Conservation (phyloP, 2,329 filamentous ascomycete genomes). For the Penicillium sp. region DNA sequence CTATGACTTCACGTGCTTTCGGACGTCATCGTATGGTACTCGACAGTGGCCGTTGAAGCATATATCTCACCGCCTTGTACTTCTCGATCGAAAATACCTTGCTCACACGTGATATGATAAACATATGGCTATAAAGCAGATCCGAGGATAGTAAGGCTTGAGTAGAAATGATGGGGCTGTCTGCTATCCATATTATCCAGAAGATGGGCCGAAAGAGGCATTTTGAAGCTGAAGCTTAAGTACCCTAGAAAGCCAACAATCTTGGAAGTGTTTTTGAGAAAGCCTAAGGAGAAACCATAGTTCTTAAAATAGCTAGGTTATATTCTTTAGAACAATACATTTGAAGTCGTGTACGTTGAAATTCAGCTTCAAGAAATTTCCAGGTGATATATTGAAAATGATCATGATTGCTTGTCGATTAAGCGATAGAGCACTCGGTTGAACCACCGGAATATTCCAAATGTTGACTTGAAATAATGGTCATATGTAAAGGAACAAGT, state of each 20-base stretch:
- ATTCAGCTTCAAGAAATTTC: not conserved
- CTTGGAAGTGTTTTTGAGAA: no score
- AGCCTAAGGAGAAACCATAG: no score
- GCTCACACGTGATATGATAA: not conserved
- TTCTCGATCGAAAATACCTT: not conserved
- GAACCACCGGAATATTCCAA: no score
- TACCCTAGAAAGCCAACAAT: not conserved
- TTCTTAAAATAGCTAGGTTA: not conserved
- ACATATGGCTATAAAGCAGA: not conserved
- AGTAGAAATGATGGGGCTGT: not conserved
- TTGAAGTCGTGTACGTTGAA: not conserved
- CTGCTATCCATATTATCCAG: not conserved
- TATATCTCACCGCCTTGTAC: not conserved
- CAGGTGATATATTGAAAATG: not conserved
- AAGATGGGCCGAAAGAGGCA: not conserved
- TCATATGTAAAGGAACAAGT: not conserved
- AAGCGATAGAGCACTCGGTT: not conserved
- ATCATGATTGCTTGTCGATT: not conserved
- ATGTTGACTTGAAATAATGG: not conserved
- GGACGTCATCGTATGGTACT: conserved; percentile 14
- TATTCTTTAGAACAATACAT: not conserved
- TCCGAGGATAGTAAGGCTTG: no score
- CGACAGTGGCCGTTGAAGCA: not conserved
- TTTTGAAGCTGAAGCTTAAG: not conserved
- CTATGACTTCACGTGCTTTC: conserved; percentile 22